These are phyloP conservation scores for Brassica incana DNA, from an alignment of 345 rosid genomes.

Conservation along the genomic window DNA sequence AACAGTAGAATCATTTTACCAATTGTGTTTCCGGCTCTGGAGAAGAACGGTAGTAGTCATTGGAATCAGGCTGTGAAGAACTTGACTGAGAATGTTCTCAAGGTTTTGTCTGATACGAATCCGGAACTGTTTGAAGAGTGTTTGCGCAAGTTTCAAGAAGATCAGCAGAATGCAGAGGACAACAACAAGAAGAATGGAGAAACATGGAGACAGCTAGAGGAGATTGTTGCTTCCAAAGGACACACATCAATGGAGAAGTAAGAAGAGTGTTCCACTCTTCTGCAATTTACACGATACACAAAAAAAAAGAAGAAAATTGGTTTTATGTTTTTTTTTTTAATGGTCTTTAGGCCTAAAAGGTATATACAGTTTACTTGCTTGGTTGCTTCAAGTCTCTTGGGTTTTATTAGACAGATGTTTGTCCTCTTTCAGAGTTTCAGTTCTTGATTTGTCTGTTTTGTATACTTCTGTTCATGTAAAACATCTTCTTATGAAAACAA, in stretches of 20 bases:
- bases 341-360: constrained; percentile 29
- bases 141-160: constrained; percentile 41
- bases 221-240: constrained; percentile 57
- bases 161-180: constrained; percentile 40
- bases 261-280: constrained; percentile 2
- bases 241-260: constrained; percentile 35
- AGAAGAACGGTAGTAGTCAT: constrained; percentile 40
- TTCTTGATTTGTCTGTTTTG: constrained; percentile 25
- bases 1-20: constrained; percentile 40
- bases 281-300: not conserved
- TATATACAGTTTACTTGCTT: constrained; percentile 27
- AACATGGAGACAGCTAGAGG: constrained; percentile 65
- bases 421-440: constrained; percentile 25
- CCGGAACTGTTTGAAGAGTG: constrained; percentile 43
- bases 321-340: not conserved
- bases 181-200: constrained; percentile 39
- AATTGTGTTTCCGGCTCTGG: constrained; percentile 42
- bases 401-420: constrained; percentile 31
- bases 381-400: constrained; percentile 20
- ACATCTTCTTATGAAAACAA: constrained; percentile 19
- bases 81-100: constrained; percentile 43
- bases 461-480: constrained; percentile 31
- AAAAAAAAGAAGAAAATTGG: not conserved
- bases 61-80: constrained; percentile 44
- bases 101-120: constrained; percentile 40